Evolutionary conservation across 1,284 basidiomycete species (phyloP).

Genomic region (Ceratorhiza oryzae-sativae): DNA sequence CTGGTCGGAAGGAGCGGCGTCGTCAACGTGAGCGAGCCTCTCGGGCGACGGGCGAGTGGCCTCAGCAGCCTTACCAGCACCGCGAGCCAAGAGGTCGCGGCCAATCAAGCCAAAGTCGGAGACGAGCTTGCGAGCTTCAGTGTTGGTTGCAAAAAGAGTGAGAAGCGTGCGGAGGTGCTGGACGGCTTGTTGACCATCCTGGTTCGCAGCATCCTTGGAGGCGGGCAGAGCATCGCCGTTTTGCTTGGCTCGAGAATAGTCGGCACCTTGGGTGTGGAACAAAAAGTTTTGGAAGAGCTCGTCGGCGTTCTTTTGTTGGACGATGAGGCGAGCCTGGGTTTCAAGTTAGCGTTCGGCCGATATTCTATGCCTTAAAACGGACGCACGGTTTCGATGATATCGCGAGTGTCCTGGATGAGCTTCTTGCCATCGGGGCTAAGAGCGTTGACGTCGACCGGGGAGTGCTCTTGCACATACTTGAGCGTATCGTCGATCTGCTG

Average conservation of each 20-base stretch:
- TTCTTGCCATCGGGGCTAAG: slow-evolving; percentile 80
- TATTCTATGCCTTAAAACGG: not conserved
- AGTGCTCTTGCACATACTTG: slow-evolving; percentile 68
- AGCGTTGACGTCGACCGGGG: slow-evolving; percentile 68
- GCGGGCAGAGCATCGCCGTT: slow-evolving; percentile 59
- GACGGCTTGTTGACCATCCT: slow-evolving; percentile 72
- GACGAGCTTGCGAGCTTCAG: slow-evolving; percentile 88
- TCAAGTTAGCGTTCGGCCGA: not conserved
- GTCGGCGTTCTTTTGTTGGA: slow-evolving; percentile 84
- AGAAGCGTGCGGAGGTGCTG: slow-evolving; percentile 86
- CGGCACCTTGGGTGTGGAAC: slow-evolving; percentile 72
- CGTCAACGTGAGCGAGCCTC: slow-evolving; percentile 69
- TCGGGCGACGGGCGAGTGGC: slow-evolving; percentile 72
- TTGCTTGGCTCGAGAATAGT: slow-evolving; percentile 56
- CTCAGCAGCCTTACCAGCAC: slow-evolving; percentile 77
- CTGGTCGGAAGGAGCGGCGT: slow-evolving; percentile 69
- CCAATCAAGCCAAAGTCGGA: slow-evolving; percentile 83
- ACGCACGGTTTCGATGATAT: slow-evolving; percentile 69
- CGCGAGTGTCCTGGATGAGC: slow-evolving; percentile 75
- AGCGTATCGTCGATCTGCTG: slow-evolving; percentile 78
- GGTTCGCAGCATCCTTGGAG: slow-evolving; percentile 62
- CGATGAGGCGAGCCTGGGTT: slow-evolving; percentile 62
- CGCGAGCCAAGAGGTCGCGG: slow-evolving; percentile 83
- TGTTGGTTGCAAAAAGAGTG: slow-evolving; percentile 86
- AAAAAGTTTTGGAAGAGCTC: slow-evolving; percentile 89